These are phyloP conservation scores for Oldenlandia corymbosa DNA, from an alignment of 257 asterid genomes.

Conservation along the genomic window DNA sequence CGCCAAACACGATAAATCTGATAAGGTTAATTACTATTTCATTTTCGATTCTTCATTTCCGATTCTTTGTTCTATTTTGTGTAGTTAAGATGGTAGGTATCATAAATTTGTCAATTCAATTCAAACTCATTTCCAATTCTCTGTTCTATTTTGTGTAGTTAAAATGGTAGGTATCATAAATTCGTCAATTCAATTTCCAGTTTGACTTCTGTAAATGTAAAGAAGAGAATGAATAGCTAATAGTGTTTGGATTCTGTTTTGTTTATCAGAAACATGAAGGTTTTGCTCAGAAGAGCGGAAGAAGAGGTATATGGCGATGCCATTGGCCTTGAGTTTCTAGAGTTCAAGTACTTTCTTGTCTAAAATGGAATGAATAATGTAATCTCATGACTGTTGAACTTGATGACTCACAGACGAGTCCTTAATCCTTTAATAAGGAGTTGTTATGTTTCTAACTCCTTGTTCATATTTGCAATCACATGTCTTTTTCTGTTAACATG, in stretches of 20 bases:
- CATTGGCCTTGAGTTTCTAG: slow-evolving; percentile 4
- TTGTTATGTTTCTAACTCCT: slow-evolving; percentile 1
- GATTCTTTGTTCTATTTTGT: too few relatives aligned
- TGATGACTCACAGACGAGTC: not conserved
- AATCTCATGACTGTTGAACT: not conserved
- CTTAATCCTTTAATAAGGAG: not conserved
- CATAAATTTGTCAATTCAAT: not conserved
- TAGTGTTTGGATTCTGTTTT: not conserved
- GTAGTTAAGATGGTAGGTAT: not conserved
- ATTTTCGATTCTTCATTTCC: not conserved
- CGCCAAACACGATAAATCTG: slow-evolving; percentile 47
- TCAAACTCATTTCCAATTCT: too few relatives aligned
- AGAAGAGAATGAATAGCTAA: not conserved
- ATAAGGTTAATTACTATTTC: slow-evolving; percentile 41
- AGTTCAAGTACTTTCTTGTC: not conserved
- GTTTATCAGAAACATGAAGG: slow-evolving; percentile 28
- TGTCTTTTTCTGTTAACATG: not conserved
- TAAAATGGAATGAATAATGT: not conserved
- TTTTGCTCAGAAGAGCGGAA: slow-evolving; percentile 22
- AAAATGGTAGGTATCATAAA: too few relatives aligned
- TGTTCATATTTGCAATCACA: slow-evolving; percentile 10
- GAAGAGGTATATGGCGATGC: slow-evolving; percentile 2
- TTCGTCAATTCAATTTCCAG: too few relatives aligned
- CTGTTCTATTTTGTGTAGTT: too few relatives aligned
- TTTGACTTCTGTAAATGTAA: not conserved